Conservation (phyloP, 225 moss, liverwort and hornwort genomes). For the Polytrichum commune region DNA sequence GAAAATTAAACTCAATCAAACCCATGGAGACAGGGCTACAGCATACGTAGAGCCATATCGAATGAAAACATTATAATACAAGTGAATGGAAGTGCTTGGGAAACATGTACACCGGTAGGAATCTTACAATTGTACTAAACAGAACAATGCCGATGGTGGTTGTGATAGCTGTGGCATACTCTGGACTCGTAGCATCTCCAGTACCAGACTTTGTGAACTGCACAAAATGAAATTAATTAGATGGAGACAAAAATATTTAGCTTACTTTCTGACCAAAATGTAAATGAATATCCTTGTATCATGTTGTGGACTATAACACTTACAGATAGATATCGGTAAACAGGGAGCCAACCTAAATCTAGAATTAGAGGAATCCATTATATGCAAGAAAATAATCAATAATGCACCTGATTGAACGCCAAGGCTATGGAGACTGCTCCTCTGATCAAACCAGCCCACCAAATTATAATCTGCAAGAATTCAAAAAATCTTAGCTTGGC, state of each 20-base stretch:
- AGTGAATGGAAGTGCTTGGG: neutral
- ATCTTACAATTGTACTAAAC: conserved; percentile 44
- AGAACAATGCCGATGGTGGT: conserved; percentile 67
- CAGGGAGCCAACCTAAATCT: too few species aligned
- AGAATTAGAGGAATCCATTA: too few species aligned
- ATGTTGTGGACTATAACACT: neutral
- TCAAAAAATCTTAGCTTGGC: neutral
- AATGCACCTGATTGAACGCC: conserved; percentile 58
- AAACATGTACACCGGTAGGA: neutral
- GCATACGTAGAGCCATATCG: too few species aligned
- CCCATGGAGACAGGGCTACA: too few species aligned
- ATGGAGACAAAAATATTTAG: neutral
- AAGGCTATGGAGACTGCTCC: conserved; percentile 82
- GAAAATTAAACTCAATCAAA: too few species aligned
- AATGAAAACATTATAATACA: too few species aligned
- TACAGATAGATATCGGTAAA: neutral
- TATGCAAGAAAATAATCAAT: neutral
- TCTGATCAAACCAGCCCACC: conserved; percentile 85
- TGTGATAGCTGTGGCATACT: conserved; percentile 66
- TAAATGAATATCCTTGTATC: neutral
- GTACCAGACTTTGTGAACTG: conserved; percentile 67
- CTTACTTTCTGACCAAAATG: neutral
- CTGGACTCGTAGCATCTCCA: conserved; percentile 54
- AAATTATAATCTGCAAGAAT: conserved; percentile 53
- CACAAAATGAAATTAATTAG: neutral